Evolutionary conservation across 106 monocot species (phyloP).

Genomic region (Xerophyta viscosa): DNA sequence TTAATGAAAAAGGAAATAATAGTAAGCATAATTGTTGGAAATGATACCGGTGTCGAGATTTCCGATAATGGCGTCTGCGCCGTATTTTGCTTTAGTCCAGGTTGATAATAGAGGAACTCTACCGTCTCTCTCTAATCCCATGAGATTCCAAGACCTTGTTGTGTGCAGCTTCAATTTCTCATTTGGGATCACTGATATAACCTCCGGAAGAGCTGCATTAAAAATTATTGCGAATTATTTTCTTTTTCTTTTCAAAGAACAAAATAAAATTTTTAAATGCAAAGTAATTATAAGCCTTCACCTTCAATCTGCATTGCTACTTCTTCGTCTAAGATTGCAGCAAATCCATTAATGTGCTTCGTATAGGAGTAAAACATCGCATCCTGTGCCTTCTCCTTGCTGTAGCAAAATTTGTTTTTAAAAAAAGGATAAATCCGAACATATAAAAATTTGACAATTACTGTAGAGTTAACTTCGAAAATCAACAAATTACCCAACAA

Average conservation of each 20-base stretch:
- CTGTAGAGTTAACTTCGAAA: conserved; percentile 16
- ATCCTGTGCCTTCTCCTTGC: conserved; percentile 37
- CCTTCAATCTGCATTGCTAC: conserved; percentile 28
- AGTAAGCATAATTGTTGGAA: too few species aligned
- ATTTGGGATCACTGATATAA: conserved; percentile 27
- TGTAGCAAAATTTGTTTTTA: conserved; percentile 6
- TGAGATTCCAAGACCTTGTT: conserved; percentile 33
- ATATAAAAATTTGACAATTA: neutral
- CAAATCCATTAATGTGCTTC: conserved; percentile 66
- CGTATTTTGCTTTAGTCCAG: conserved; percentile 27
- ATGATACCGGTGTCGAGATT: conserved; percentile 25
- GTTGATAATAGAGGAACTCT: conserved; percentile 10
- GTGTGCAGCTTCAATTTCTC: conserved; percentile 29
- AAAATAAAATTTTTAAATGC: too few species aligned
- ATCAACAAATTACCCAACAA: conserved; percentile 16
- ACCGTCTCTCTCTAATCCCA: conserved; percentile 19
- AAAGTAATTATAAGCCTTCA: neutral
- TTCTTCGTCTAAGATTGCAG: conserved; percentile 50
- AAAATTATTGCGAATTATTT: too few species aligned
- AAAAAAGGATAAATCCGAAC: neutral
- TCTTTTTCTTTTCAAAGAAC: too few species aligned
- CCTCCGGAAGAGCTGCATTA: conserved; percentile 21
- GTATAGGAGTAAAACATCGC: conserved; percentile 61
- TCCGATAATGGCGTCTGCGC: conserved; percentile 30
- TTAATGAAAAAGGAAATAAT: too few species aligned